Conservation (phyloP, 1,139 yeast species). For the Pichia sp. region DNA sequence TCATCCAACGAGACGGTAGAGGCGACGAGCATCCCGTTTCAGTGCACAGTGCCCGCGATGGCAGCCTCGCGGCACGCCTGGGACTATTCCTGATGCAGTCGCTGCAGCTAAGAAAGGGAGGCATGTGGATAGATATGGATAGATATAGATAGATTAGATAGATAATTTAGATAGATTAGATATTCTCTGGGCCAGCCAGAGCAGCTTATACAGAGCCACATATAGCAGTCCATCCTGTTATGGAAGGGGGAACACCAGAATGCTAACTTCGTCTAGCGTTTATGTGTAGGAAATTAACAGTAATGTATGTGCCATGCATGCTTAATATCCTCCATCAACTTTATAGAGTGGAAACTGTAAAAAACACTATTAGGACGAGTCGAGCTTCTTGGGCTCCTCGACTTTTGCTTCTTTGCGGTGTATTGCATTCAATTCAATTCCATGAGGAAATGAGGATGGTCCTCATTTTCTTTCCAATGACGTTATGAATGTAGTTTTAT, state of each 20-base stretch:
- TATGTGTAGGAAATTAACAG: neutral
- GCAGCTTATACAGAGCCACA: neutral
- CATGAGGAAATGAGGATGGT: neutral
- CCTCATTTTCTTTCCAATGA: neutral
- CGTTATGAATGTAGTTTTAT: neutral
- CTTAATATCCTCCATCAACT: neutral
- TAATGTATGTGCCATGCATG: neutral
- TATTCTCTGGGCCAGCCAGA: conserved; percentile 3
- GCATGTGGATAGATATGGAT: neutral
- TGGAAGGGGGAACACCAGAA: neutral
- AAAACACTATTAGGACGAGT: neutral
- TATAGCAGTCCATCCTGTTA: neutral
- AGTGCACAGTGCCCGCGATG: neutral
- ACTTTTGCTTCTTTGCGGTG: neutral
- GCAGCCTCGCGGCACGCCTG: neutral
- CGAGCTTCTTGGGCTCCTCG: neutral
- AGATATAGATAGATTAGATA: neutral
- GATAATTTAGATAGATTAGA: neutral
- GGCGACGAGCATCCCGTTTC: neutral
- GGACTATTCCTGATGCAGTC: neutral
- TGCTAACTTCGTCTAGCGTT: neutral
- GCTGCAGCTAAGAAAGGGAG: neutral
- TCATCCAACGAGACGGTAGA: neutral
- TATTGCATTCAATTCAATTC: neutral
- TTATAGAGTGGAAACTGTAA: too few species aligned